These are phyloP conservation scores for Serendipita sp. DNA, from an alignment of 768 basidiomycete genomes.

Conservation along the genomic window DNA sequence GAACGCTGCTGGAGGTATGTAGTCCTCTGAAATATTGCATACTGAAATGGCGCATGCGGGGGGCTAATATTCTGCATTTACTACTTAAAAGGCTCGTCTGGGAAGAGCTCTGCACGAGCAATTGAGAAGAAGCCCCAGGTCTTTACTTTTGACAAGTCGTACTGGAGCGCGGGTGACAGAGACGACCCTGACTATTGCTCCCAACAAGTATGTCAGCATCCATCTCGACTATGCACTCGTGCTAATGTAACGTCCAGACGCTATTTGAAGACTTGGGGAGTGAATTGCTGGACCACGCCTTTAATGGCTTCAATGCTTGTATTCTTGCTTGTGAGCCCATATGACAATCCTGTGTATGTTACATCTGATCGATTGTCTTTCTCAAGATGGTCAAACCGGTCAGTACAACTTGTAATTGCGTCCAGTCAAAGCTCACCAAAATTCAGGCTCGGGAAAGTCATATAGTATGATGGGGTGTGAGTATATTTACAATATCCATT, in stretches of 20 bases:
- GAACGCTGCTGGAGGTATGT: not conserved
- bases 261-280: slow-evolving; percentile 87
- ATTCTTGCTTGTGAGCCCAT: slow-evolving; percentile 86
- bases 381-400: slow-evolving; percentile 72
- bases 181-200: slow-evolving; percentile 86
- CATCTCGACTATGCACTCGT: not conserved
- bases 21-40: not conserved
- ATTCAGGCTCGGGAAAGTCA: slow-evolving; percentile 73
- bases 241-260: slow-evolving; percentile 23
- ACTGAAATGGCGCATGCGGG: not conserved
- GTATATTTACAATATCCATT: slow-evolving; percentile 20
- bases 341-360: not conserved
- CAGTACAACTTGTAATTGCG: slow-evolving; percentile 17
- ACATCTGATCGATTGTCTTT: slow-evolving; percentile 9
- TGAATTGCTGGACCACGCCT: slow-evolving; percentile 88
- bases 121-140: slow-evolving; percentile 79
- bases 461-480: slow-evolving; percentile 96
- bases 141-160: slow-evolving; percentile 95
- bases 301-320: slow-evolving; percentile 94
- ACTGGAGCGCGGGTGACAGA: slow-evolving; percentile 86
- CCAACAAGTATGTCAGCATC: slow-evolving; percentile 35
- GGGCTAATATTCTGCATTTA: not conserved
- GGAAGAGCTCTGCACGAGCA: slow-evolving; percentile 40
- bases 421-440: not conserved
- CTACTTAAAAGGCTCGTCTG: not conserved